Percentiles rank a stretch among this genome's conserved stretches.
Evolutionary conservation across 2,329 filamentous ascomycete genomes (phyloP).

Genomic region (Ceratocystis papillata): DNA sequence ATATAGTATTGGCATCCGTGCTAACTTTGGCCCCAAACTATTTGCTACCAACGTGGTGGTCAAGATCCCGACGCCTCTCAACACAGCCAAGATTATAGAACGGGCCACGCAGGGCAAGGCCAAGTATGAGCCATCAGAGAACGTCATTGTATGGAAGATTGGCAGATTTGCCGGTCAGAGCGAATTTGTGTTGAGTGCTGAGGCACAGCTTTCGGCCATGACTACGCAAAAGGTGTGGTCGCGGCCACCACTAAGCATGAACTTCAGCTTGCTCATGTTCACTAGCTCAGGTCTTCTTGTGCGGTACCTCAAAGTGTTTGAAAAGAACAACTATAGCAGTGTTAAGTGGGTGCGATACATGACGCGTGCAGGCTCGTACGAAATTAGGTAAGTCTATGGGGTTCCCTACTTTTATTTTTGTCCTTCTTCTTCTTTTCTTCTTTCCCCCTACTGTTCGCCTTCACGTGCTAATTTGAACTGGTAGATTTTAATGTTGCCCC

Average conservation of each 20-base stretch:
- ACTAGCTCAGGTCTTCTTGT: constrained; percentile 88
- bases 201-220: constrained; percentile 89
- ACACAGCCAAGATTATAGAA: constrained; percentile 88
- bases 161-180: constrained; percentile 96
- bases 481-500: constrained; percentile 31
- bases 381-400: constrained; percentile 60
- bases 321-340: constrained; percentile 97
- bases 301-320: constrained; percentile 94
- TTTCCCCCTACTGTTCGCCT: not conserved
- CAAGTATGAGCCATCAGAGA: constrained; percentile 96
- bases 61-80: constrained; percentile 87
- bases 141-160: constrained; percentile 99
- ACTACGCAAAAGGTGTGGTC: constrained; percentile 98
- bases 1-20: constrained; percentile 94
- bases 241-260: constrained; percentile 79
- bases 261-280: constrained; percentile 94
- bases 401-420: too few species aligned
- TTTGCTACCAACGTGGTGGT: constrained; percentile 96
- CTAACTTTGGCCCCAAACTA: constrained; percentile 91
- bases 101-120: constrained; percentile 92
- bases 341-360: constrained; percentile 99
- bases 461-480: constrained; percentile 22
- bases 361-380: constrained; percentile 94
- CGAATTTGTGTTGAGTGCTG: constrained; percentile 88
- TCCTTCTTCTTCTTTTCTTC: too few species aligned